Percentiles rank a stretch among this genome's conserved stretches.
These are phyloP conservation scores for Trypanosoma conorhini DNA, from an alignment of 208 protist species.

Conservation along the genomic window DNA sequence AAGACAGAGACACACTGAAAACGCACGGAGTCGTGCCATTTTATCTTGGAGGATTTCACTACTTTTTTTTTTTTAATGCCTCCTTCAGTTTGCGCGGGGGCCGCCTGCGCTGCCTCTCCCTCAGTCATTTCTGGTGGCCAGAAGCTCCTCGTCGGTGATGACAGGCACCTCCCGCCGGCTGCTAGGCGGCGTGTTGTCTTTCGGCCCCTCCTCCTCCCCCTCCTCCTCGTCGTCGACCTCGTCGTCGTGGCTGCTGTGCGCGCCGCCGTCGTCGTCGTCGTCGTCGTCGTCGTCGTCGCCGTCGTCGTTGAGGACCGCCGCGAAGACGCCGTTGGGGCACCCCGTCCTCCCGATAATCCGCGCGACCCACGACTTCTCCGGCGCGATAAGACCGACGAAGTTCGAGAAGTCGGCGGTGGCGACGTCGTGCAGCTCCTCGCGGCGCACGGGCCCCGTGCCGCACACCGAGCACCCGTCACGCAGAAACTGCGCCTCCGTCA, in stretches of 20 bases:
- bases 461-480: constrained; percentile 74
- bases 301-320: constrained; percentile 63
- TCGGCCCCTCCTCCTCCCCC: constrained; percentile 13
- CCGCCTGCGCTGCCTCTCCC: not conserved
- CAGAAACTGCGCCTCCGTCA: constrained; percentile 77
- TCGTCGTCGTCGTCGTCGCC: constrained; percentile 31
- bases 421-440: constrained; percentile 67
- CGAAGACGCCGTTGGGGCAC: constrained; percentile 74
- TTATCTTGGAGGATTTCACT: not conserved
- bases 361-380: constrained; percentile 84
- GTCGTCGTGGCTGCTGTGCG: constrained; percentile 25
- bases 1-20: constrained; percentile 5
- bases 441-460: constrained; percentile 52
- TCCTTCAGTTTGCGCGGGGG: not conserved
- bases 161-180: not conserved
- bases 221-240: constrained; percentile 40
- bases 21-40: not conserved
- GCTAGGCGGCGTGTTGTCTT: not conserved
- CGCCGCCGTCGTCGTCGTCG: constrained; percentile 31
- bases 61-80: not conserved
- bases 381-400: constrained; percentile 84
- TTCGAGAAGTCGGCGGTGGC: constrained; percentile 82
- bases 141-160: constrained; percentile 41
- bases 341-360: constrained; percentile 68
- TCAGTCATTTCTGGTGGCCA: constrained; percentile 17